Evolutionary conservation across 768 basidiomycete genomes (phyloP).

Genomic region (Tulasnella sp.): DNA sequence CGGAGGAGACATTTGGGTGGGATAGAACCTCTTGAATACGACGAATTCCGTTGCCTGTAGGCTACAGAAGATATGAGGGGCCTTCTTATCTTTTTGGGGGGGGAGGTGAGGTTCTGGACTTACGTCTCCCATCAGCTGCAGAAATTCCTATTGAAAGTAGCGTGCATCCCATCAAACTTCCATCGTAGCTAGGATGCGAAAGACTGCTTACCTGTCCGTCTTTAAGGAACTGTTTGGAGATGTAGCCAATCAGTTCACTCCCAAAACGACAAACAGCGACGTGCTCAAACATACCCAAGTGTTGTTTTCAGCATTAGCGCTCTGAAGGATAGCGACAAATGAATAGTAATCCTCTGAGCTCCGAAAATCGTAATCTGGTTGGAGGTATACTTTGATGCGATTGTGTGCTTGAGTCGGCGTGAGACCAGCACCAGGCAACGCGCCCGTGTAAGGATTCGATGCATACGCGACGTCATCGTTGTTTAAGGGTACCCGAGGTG

Average conservation of each 20-base stretch:
- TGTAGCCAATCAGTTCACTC: not conserved
- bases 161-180: not conserved
- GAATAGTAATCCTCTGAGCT: not conserved
- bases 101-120: not conserved
- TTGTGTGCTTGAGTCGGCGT: slow-evolving; percentile 17
- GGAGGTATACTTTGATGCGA: not conserved
- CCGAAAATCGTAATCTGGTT: slow-evolving; percentile 4
- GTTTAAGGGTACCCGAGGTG: not conserved
- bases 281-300: not conserved
- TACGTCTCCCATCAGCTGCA: slow-evolving; percentile 5
- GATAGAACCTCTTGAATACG: slow-evolving; percentile 5
- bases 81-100: not conserved
- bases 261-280: not conserved
- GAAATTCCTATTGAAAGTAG: not conserved
- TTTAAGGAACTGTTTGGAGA: not conserved
- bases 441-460: not conserved
- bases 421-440: not conserved
- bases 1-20: not conserved
- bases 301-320: slow-evolving; percentile 9
- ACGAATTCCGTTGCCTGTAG: not conserved
- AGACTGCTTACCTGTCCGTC: not conserved
- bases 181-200: not conserved
- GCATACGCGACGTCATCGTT: not conserved
- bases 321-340: not conserved
- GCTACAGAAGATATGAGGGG: not conserved